Evolutionary conservation across 352 stramenopile species (phyloP).

Genomic region (Globisporangium paddicum): DNA sequence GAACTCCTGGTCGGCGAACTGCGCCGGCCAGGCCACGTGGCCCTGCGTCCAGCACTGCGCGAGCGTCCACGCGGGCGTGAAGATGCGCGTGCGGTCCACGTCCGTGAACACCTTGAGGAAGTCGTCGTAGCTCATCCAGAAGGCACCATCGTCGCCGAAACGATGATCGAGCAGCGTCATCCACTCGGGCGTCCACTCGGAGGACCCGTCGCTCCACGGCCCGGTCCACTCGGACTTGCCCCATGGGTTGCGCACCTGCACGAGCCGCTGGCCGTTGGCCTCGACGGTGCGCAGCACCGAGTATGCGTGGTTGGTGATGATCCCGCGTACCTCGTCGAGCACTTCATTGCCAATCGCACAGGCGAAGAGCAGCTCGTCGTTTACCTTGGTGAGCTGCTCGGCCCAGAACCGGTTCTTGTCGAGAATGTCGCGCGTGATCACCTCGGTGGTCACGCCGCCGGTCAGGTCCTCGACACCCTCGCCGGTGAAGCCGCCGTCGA

Average conservation of each 20-base stretch:
- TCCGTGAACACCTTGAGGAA: slow-evolving; percentile 31
- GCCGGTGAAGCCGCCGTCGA: slow-evolving; percentile 54
- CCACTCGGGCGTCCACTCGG: slow-evolving; percentile 43
- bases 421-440: slow-evolving; percentile 29
- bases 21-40: slow-evolving; percentile 23
- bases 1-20: slow-evolving; percentile 27
- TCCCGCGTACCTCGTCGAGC: slow-evolving; percentile 18
- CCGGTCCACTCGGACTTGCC: slow-evolving; percentile 52
- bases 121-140: slow-evolving; percentile 58
- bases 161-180: slow-evolving; percentile 32
- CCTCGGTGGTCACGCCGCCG: slow-evolving; percentile 32
- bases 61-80: slow-evolving; percentile 30
- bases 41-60: slow-evolving; percentile 32
- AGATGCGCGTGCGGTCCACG: slow-evolving; percentile 34
- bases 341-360: slow-evolving; percentile 18
- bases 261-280: slow-evolving; percentile 25
- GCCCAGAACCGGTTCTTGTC: slow-evolving; percentile 34
- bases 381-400: slow-evolving; percentile 31
- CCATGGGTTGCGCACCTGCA: slow-evolving; percentile 51
- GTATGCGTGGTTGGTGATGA: slow-evolving; percentile 55
- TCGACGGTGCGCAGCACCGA: slow-evolving; percentile 44
- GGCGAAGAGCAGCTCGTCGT: slow-evolving; percentile 36
- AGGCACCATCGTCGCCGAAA: slow-evolving; percentile 51
- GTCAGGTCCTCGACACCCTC: slow-evolving; percentile 42
- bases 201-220: slow-evolving; percentile 38